Percentiles rank a stretch among this genome's conserved stretches.
phyloP scores from a whole-genome alignment of 1,284 basidiomycete species.

The Porodaedalea pini region DNA sequence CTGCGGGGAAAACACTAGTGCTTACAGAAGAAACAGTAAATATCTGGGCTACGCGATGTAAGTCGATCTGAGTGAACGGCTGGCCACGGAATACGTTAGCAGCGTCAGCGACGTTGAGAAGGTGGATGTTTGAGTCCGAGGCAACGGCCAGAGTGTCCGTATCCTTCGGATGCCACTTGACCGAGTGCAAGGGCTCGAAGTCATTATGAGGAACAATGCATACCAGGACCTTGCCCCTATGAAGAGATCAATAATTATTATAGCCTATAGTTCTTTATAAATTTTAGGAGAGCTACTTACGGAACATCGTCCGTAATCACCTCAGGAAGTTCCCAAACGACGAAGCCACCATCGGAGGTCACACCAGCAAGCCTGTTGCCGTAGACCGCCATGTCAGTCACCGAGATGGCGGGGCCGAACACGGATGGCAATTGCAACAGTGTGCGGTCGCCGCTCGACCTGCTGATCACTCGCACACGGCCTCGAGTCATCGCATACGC shows the following conservation, averaged over 20 bases:
- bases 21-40: constrained; percentile 68
- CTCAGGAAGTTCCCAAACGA: constrained; percentile 80
- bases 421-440: constrained; percentile 67
- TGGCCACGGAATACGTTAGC: constrained; percentile 54
- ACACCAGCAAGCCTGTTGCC: constrained; percentile 79
- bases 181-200: constrained; percentile 63
- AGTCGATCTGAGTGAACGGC: constrained; percentile 59
- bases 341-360: constrained; percentile 80
- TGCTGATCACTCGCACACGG: constrained; percentile 79
- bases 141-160: constrained; percentile 74
- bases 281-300: constrained; percentile 43
- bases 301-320: constrained; percentile 78
- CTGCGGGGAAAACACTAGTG: constrained; percentile 16
- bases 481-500: constrained; percentile 88
- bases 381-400: constrained; percentile 79
- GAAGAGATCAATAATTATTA: not conserved
- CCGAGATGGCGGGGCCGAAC: constrained; percentile 58
- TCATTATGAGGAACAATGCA: constrained; percentile 62
- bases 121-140: constrained; percentile 65
- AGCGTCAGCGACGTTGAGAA: constrained; percentile 66
- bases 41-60: constrained; percentile 60
- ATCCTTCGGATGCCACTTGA: constrained; percentile 80
- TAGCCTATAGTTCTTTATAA: too few relatives aligned
- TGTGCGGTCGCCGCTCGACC: constrained; percentile 80
- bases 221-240: constrained; percentile 63